These are phyloP conservation scores for Croton setiger DNA, from an alignment of 441 rosid species.

Conservation along the genomic window DNA sequence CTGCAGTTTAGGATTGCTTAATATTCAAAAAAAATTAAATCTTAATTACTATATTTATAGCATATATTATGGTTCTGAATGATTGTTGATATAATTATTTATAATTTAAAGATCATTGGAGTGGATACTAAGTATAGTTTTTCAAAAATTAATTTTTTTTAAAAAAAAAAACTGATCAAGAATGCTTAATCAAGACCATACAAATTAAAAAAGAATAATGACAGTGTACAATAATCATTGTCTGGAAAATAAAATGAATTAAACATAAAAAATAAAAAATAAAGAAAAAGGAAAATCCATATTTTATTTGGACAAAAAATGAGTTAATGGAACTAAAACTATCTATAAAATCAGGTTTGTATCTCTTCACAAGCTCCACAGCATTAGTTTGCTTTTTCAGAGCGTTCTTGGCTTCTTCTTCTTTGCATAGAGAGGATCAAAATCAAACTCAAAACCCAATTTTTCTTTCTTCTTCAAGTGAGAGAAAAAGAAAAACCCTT, in stretches of 20 bases:
- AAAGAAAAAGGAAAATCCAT: constrained; percentile 13
- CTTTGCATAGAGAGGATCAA: background rate
- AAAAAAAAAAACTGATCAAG: background rate
- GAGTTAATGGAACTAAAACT: background rate
- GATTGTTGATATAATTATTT: background rate
- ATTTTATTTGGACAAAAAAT: constrained; percentile 7
- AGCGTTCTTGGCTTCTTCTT: background rate
- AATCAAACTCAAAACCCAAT: background rate
- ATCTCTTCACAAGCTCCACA: no score
- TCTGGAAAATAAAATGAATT: background rate
- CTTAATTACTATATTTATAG: background rate
- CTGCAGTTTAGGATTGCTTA: background rate
- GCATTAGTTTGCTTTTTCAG: background rate
- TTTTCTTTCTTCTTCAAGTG: background rate
- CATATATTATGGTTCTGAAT: no score
- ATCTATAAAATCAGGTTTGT: constrained; percentile 32
- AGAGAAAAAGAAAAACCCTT: background rate
- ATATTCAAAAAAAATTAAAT: no score
- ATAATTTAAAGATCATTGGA: background rate
- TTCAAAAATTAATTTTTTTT: background rate
- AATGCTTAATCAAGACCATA: background rate
- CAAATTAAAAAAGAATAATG: background rate
- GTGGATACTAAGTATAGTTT: background rate
- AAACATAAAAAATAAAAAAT: no score
- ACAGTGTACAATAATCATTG: background rate